Conservation (phyloP, 768 basidiomycete genomes). For the Botryobasidium botryosum region DNA sequence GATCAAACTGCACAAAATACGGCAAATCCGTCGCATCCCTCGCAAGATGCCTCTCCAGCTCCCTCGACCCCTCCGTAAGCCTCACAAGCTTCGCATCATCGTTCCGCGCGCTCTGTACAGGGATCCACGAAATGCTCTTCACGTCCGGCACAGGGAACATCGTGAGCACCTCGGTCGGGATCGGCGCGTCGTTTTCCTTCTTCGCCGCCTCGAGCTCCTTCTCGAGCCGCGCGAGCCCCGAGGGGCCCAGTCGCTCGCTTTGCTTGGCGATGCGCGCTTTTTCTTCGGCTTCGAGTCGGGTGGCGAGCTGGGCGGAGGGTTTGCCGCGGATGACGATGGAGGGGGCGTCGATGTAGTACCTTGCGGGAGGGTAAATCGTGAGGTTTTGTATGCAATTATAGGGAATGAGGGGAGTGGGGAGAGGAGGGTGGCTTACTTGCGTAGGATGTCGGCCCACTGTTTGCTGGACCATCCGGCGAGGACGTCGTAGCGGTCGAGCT, state of each 20-base stretch:
- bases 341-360: conserved; percentile 62
- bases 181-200: conserved; percentile 64
- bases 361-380: conserved; percentile 22
- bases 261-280: conserved; percentile 59
- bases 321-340: conserved; percentile 68
- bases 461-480: conserved; percentile 54
- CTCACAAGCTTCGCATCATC: conserved; percentile 22
- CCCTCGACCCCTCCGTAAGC: conserved; percentile 19
- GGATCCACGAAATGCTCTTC: conserved; percentile 84
- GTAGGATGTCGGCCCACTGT: conserved; percentile 63
- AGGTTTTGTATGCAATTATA: too few relatives aligned
- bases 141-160: conserved; percentile 86
- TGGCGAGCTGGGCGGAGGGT: conserved; percentile 72
- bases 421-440: conserved; percentile 33
- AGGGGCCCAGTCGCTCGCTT: conserved; percentile 51
- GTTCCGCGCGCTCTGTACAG: conserved; percentile 50
- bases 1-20: conserved; percentile 88
- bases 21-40: conserved; percentile 52
- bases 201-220: conserved; percentile 66
- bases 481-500: conserved; percentile 50
- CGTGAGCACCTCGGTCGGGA: conserved; percentile 65
- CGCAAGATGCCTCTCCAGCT: conserved; percentile 45
- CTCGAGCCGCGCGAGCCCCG: conserved; percentile 57
- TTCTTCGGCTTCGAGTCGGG: conserved; percentile 65
- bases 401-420: not conserved